Conservation (phyloP, 768 basidiomycete genomes). For the Boletus rubropictus region DNA sequence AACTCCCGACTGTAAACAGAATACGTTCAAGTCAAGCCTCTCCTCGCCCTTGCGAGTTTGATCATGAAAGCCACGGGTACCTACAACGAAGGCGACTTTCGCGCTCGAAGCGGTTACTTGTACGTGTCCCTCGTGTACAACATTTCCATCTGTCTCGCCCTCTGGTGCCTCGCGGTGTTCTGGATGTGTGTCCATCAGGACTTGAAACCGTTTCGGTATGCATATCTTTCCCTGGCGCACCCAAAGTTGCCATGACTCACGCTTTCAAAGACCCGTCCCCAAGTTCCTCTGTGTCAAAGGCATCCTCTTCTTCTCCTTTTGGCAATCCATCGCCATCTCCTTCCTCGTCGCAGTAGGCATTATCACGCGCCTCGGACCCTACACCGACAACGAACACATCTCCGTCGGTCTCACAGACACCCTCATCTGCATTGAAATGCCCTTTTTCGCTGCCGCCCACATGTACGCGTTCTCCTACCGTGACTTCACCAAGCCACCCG, state of each 20-base stretch:
- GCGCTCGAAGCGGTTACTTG: conserved; percentile 81
- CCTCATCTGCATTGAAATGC: conserved; percentile 96
- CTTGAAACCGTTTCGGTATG: conserved; percentile 81
- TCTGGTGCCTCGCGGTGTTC: conserved; percentile 94
- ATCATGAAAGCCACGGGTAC: conserved; percentile 82
- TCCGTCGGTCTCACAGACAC: conserved; percentile 87
- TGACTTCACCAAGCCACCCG: conserved; percentile 64
- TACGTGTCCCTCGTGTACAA: conserved; percentile 88
- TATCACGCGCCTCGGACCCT: conserved; percentile 78
- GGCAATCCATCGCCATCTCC: conserved; percentile 87
- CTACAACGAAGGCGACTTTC: conserved; percentile 86
- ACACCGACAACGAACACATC: conserved; percentile 83
- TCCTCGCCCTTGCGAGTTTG: conserved; percentile 78
- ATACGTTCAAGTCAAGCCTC: conserved; percentile 94
- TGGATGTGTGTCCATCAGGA: conserved; percentile 92
- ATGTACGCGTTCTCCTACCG: conserved; percentile 90
- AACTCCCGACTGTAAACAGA: conserved; percentile 44
- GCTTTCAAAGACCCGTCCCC: conserved; percentile 64
- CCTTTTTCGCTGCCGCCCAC: conserved; percentile 91
- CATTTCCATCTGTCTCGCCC: conserved; percentile 66
- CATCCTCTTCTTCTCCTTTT: conserved; percentile 97
- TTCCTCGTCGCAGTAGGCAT: conserved; percentile 78
- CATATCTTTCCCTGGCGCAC: not conserved
- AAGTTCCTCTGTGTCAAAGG: conserved; percentile 99
- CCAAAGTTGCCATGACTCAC: not conserved